phyloP scores from a whole-genome alignment of 2,329 filamentous ascomycete species.

The Chaetomiaceae sp. region DNA sequence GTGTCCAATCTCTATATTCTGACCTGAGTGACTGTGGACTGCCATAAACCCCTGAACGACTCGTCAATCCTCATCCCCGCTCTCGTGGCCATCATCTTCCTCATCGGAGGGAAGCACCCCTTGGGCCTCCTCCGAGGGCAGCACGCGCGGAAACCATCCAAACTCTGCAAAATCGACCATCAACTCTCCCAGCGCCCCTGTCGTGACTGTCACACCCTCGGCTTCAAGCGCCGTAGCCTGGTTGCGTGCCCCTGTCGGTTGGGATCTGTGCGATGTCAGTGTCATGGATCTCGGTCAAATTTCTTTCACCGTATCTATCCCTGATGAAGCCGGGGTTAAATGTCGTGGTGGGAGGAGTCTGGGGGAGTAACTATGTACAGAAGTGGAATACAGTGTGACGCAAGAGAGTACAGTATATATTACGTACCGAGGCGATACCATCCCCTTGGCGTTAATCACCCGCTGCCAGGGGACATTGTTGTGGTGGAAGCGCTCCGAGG shows the following conservation, averaged over 20 bases:
- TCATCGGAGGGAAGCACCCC: conserved; percentile 8
- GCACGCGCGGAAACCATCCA: conserved; percentile 51
- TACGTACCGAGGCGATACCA: conserved; percentile 73
- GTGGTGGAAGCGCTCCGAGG: conserved; percentile 57
- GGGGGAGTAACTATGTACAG: no score
- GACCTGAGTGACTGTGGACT: no score
- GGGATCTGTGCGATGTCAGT: conserved; percentile 38
- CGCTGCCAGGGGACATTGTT: conserved; percentile 90
- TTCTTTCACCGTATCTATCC: not conserved
- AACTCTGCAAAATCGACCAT: conserved; percentile 47
- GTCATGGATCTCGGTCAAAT: not conserved
- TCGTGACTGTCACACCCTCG: conserved; percentile 51
- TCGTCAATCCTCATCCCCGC: not conserved
- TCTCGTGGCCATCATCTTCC: conserved; percentile 21
- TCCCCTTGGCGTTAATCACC: conserved; percentile 81
- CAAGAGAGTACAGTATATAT: not conserved
- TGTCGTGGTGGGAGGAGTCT: no score
- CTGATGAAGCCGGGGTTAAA: no score
- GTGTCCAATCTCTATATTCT: no score
- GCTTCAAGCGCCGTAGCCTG: conserved; percentile 48
- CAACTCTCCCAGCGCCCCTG: conserved; percentile 47
- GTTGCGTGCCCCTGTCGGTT: conserved; percentile 44
- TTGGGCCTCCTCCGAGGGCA: conserved; percentile 42
- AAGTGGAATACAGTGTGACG: no score
- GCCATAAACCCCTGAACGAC: no score